Evolutionary conservation across 495 filamentous ascomycete species (phyloP).

Genomic region (Rhizodiscina lignyota): DNA sequence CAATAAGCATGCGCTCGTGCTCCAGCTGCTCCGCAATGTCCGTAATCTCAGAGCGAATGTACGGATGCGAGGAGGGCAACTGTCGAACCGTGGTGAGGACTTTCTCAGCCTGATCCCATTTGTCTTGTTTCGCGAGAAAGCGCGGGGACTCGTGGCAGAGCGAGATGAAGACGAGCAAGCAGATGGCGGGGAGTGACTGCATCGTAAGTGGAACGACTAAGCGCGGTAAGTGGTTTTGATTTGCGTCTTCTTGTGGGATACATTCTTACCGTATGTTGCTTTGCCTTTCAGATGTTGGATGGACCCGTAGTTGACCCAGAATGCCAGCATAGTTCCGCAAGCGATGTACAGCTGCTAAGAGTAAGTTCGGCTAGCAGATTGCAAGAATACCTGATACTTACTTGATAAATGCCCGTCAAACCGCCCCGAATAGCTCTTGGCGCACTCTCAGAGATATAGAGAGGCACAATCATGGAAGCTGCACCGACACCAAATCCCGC

Average conservation of each 20-base stretch:
- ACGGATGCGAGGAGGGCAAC: slow-evolving; percentile 38
- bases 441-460: slow-evolving; percentile 21
- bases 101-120: slow-evolving; percentile 47
- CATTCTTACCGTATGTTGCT: slow-evolving; percentile 3
- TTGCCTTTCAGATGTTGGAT: background rate
- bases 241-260: too few relatives aligned
- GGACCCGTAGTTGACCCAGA: slow-evolving; percentile 20
- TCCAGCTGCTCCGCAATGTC: slow-evolving; percentile 56
- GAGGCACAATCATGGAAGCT: slow-evolving; percentile 22
- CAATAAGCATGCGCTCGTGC: slow-evolving; percentile 44
- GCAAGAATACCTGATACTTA: slow-evolving; percentile 1
- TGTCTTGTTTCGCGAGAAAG: slow-evolving; percentile 50
- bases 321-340: slow-evolving; percentile 20
- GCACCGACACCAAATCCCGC: slow-evolving; percentile 50
- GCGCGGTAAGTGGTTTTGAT: slow-evolving; percentile 2
- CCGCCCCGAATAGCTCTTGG: slow-evolving; percentile 20
- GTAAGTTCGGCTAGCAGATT: too few relatives aligned
- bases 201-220: slow-evolving; percentile 45
- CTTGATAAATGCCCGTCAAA: slow-evolving; percentile 4
- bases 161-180: slow-evolving; percentile 40
- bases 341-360: slow-evolving; percentile 7
- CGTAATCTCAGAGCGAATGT: slow-evolving; percentile 46
- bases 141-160: slow-evolving; percentile 54
- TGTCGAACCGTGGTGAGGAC: slow-evolving; percentile 37
- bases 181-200: slow-evolving; percentile 46